Conservation (phyloP, 805 yeast species). For the Candida dajiaensis region DNA sequence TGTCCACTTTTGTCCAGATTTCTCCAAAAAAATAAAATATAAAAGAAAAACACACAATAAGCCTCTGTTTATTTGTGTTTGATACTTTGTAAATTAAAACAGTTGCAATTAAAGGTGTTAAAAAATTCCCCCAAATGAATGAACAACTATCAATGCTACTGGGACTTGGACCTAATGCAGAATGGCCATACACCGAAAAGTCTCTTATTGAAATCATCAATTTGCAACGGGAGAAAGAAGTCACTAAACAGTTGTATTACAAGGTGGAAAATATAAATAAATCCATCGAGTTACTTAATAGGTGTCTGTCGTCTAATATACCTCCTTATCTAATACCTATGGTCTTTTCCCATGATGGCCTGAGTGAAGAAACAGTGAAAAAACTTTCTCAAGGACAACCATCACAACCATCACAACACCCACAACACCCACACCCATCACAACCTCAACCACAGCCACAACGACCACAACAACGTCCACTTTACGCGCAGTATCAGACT, state of each 20-base stretch:
- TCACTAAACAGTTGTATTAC: constrained; percentile 75
- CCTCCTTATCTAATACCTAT: constrained; percentile 61
- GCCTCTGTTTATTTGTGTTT: too few relatives aligned
- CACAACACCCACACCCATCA: background rate
- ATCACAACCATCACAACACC: background rate
- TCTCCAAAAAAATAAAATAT: too few relatives aligned
- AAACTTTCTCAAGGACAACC: constrained; percentile 5
- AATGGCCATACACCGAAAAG: constrained; percentile 22
- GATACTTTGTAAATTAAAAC: too few relatives aligned
- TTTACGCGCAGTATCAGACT: constrained; percentile 2
- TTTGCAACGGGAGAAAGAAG: constrained; percentile 55
- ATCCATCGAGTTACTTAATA: constrained; percentile 55
- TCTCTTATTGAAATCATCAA: constrained; percentile 19
- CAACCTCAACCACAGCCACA: constrained; percentile 1
- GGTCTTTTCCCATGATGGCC: constrained; percentile 39
- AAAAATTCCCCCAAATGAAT: constrained; percentile 14
- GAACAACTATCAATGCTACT: constrained; percentile 16
- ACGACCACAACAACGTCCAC: constrained; percentile 3
- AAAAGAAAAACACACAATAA: too few relatives aligned
- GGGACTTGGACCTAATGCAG: constrained; percentile 19
- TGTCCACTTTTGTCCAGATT: too few relatives aligned
- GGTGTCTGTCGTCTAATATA: constrained; percentile 54
- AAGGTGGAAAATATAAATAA: constrained; percentile 55
- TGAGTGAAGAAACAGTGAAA: constrained; percentile 13
- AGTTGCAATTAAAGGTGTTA: too few relatives aligned